phyloP scores from a whole-genome alignment of 1,284 basidiomycete species.

The Ganoderma lingzhi region DNA sequence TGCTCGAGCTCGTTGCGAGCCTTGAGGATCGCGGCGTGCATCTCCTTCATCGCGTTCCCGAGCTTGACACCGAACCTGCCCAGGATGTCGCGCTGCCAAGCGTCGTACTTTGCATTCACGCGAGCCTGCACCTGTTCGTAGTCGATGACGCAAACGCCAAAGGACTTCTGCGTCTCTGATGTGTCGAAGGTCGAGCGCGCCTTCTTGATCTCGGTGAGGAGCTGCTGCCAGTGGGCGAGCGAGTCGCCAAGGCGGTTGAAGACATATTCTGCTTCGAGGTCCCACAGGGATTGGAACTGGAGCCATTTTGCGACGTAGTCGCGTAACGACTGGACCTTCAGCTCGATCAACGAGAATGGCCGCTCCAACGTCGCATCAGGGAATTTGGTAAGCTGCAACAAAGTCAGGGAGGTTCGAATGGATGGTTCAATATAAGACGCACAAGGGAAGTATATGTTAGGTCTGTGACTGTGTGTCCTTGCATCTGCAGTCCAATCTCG shows the following conservation, averaged over 20 bases:
- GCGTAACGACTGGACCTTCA: constrained; percentile 86
- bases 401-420: neutral
- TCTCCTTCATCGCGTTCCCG: constrained; percentile 95
- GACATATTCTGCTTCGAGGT: constrained; percentile 96
- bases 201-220: constrained; percentile 96
- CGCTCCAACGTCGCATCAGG: constrained; percentile 78
- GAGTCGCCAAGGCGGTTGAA: constrained; percentile 95
- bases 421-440: constrained; percentile 35
- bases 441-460: constrained; percentile 87
- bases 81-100: constrained; percentile 96
- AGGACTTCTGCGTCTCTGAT: constrained; percentile 90
- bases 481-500: constrained; percentile 93
- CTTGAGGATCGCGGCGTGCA: constrained; percentile 92
- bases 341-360: constrained; percentile 89
- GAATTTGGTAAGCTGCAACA: constrained; percentile 78
- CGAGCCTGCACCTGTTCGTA: constrained; percentile 98
- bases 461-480: constrained; percentile 67
- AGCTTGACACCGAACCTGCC: constrained; percentile 93
- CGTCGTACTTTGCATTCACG: constrained; percentile 98
- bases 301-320: constrained; percentile 98
- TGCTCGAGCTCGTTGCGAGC: constrained; percentile 95
- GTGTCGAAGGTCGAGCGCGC: constrained; percentile 97
- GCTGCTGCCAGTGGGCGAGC: constrained; percentile 92
- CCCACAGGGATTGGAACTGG: constrained; percentile 99
- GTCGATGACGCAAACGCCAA: constrained; percentile 94